Evolutionary conservation across 2,329 filamentous ascomycete species (phyloP).

Genomic region (Fusarium veterinarium): DNA sequence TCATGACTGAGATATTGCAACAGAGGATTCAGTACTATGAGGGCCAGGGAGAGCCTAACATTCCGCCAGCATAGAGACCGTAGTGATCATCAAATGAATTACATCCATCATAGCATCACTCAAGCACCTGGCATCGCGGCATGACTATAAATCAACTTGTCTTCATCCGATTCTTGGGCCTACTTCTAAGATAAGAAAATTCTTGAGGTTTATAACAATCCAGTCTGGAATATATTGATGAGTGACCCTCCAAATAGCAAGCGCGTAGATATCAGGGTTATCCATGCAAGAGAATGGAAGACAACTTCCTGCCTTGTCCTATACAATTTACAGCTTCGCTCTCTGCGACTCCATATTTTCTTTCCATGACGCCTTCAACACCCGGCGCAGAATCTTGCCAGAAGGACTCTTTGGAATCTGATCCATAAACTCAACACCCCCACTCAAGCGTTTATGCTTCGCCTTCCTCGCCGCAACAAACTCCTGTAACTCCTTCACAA

Average conservation of each 20-base stretch:
- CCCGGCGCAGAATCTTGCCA: background rate
- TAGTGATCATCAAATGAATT: no score
- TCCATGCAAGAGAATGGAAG: rapidly evolving
- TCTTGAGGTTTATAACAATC: rapidly evolving
- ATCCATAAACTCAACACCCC: background rate
- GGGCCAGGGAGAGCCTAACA: background rate
- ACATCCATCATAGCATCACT: background rate
- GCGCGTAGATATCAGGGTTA: rapidly evolving
- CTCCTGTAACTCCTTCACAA: background rate
- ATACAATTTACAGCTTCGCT: background rate
- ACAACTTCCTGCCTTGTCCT: rapidly evolving
- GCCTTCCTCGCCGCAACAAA: background rate
- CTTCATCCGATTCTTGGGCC: rapidly evolving
- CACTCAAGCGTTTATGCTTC: background rate
- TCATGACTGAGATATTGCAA: background rate
- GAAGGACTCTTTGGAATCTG: background rate
- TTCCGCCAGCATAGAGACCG: rapidly evolving
- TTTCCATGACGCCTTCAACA: background rate
- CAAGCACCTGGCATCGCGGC: background rate
- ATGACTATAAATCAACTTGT: background rate
- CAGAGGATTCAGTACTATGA: background rate
- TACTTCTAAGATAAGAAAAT: rapidly evolving
- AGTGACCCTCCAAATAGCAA: rapidly evolving
- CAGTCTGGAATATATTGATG: rapidly evolving
- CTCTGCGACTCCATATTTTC: background rate